phyloP scores from a whole-genome alignment of 805 yeast genomes.

The Metschnikowia vanudenii region DNA sequence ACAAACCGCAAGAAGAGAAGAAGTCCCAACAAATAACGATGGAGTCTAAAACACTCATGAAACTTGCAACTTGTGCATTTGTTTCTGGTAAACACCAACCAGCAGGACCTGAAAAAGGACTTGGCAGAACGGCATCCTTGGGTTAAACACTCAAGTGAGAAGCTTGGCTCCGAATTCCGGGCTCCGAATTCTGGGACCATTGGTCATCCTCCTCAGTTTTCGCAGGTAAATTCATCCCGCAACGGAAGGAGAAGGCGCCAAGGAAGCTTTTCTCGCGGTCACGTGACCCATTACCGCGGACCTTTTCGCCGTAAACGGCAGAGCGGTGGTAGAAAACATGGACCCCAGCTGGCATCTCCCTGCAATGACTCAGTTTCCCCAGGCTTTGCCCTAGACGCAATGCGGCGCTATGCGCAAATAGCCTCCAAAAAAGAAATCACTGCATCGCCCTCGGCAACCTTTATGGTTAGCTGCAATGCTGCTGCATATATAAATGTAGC shows the following conservation, averaged over 20 bases:
- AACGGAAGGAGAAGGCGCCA: conserved; percentile 2
- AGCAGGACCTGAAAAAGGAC: background rate
- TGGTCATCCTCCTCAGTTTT: background rate
- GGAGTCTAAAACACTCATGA: too few species aligned
- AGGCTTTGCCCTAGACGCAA: conserved; percentile 5
- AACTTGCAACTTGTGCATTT: too few species aligned
- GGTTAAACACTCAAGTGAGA: background rate
- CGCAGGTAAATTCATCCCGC: background rate
- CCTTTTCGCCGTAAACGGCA: too few species aligned
- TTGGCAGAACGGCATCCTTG: background rate
- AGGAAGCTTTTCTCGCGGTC: background rate
- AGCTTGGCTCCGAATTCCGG: conserved; percentile 1
- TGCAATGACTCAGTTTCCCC: conserved; percentile 9
- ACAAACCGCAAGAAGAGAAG: too few species aligned
- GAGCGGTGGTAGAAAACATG: too few species aligned
- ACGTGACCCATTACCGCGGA: conserved; percentile 1
- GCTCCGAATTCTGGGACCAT: background rate
- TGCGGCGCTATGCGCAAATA: conserved; percentile 10
- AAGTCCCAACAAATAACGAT: too few species aligned
- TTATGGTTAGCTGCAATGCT: conserved; percentile 3
- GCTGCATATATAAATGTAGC: conserved; percentile 2
- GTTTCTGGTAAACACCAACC: too few species aligned
- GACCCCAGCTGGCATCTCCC: conserved; percentile 5
- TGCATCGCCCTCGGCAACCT: conserved; percentile 4
- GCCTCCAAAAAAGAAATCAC: conserved; percentile 4